Conservation (phyloP, 1,284 basidiomycete species). For the Rhodofomes roseus region DNA sequence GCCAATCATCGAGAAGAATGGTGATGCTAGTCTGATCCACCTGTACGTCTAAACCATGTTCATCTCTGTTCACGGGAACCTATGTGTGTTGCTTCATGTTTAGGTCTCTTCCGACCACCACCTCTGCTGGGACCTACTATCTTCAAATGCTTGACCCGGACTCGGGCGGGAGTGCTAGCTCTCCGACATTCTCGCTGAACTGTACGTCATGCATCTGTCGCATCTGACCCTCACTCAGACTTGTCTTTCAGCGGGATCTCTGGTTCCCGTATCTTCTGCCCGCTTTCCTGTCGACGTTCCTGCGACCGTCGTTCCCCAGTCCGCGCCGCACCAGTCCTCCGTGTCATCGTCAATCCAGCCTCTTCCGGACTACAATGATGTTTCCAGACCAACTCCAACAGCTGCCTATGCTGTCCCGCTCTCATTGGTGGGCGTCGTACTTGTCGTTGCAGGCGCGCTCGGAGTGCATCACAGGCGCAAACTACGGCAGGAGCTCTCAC, state of each 20-base stretch:
- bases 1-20: neutral
- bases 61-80: neutral
- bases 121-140: slow-evolving; percentile 26
- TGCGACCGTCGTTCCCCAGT: slow-evolving; percentile 4
- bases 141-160: slow-evolving; percentile 38
- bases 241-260: neutral
- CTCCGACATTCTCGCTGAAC: slow-evolving; percentile 39
- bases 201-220: slow-evolving; percentile 21
- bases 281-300: slow-evolving; percentile 6
- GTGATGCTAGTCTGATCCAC: neutral
- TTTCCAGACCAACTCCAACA: slow-evolving; percentile 30
- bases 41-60: neutral
- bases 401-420: slow-evolving; percentile 44
- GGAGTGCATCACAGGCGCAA: slow-evolving; percentile 24
- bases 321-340: neutral
- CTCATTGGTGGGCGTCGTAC: slow-evolving; percentile 37
- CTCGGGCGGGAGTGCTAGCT: slow-evolving; percentile 32
- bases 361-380: slow-evolving; percentile 24
- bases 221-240: neutral
- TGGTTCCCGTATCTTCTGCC: neutral
- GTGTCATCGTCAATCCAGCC: slow-evolving; percentile 10
- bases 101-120: slow-evolving; percentile 34
- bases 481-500: slow-evolving; percentile 22
- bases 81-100: slow-evolving; percentile 22
- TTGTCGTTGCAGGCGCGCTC: slow-evolving; percentile 34